Base-by-base conservation (phyloP, 352 stramenopile species). In the Phytophthora pinifolia region DNA sequence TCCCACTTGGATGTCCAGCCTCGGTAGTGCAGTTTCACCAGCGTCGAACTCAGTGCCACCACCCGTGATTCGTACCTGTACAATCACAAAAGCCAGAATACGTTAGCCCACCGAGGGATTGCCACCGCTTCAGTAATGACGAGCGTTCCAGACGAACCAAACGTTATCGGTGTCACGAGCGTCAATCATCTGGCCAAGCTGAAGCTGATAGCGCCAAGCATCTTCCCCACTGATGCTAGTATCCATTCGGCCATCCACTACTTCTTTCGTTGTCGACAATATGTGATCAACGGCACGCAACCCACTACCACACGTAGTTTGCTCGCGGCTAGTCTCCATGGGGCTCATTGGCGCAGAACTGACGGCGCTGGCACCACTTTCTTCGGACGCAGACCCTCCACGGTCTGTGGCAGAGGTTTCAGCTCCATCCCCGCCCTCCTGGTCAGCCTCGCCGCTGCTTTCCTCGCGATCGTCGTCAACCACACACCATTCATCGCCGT, bases 1-100 rank as follows among this genome's bases (percentile, higher is more conserved):
- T 99, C 95, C 97, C 96, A 99, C 42, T 95, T 89, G 9, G 86
- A 67, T 1, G 96, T 97, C 96, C 96, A 99, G 12, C 96, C 94
- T 46, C 98, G 96, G 65, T 98, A 99, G 62, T 98, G 95, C 41
- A 99, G 76, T 20, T 95, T 79, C 27, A 98, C 72, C 15, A 92
- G 64, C n/a, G 47, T 69, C 9, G 66, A 54, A 14, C 74, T 69
- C 25, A 81, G 15, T 4, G 48, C 65, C 7, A 90, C 62, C 29
- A 91, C 65, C 14, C 76, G 67, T 4, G 79, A 79, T 35, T 93
- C 83, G 27, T 86, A 86, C 62, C 62, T 71, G 25, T 15, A 27
- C n/a, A 55, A 18, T 15, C 30, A 46, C 35, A 13, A 58, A 3
- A 45, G 50, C 6, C 31, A 34, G 18, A 8, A 17, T 38, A 17